phyloP scores from a whole-genome alignment of 768 basidiomycete genomes.

The Psilocybe cubensis region DNA sequence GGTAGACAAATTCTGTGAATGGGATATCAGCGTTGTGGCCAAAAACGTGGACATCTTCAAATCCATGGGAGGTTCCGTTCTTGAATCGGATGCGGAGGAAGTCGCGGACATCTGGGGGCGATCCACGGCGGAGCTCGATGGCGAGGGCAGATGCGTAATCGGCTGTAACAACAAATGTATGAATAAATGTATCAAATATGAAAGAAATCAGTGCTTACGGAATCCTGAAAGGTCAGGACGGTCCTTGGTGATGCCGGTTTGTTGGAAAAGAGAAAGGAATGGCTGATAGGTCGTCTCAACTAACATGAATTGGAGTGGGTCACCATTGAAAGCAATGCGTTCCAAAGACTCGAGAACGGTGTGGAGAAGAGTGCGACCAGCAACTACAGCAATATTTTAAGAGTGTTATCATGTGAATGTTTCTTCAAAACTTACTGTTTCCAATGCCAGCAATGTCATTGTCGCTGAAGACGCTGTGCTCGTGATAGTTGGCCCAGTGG shows the following conservation, averaged over 20 bases:
- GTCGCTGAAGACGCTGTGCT: slow-evolving; percentile 74
- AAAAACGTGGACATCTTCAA: slow-evolving; percentile 73
- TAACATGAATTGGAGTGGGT: slow-evolving; percentile 79
- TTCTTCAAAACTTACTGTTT: slow-evolving; percentile 58
- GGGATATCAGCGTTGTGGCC: slow-evolving; percentile 78
- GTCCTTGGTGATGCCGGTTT: slow-evolving; percentile 62
- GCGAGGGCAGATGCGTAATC: slow-evolving; percentile 75
- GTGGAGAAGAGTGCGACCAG: slow-evolving; percentile 78
- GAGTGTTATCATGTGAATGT: background rate
- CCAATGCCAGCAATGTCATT: slow-evolving; percentile 66
- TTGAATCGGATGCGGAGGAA: slow-evolving; percentile 86
- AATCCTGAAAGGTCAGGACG: slow-evolving; percentile 65
- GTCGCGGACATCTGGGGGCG: slow-evolving; percentile 75
- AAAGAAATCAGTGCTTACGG: slow-evolving; percentile 48
- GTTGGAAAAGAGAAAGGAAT: slow-evolving; percentile 86
- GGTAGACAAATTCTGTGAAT: slow-evolving; percentile 85
- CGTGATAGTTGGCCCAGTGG: slow-evolving; percentile 79
- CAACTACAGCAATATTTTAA: slow-evolving; percentile 51
- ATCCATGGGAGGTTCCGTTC: slow-evolving; percentile 72
- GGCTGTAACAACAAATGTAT: slow-evolving; percentile 47
- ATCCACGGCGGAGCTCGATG: slow-evolving; percentile 79
- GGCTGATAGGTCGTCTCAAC: slow-evolving; percentile 88
- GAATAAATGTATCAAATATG: background rate
- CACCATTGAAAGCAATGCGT: slow-evolving; percentile 77
- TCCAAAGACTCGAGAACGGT: slow-evolving; percentile 73